Evolutionary conservation across 805 yeast species (phyloP), one percentile per base, ranked within the genome.

Genomic region (Starmerella apis): DNA sequence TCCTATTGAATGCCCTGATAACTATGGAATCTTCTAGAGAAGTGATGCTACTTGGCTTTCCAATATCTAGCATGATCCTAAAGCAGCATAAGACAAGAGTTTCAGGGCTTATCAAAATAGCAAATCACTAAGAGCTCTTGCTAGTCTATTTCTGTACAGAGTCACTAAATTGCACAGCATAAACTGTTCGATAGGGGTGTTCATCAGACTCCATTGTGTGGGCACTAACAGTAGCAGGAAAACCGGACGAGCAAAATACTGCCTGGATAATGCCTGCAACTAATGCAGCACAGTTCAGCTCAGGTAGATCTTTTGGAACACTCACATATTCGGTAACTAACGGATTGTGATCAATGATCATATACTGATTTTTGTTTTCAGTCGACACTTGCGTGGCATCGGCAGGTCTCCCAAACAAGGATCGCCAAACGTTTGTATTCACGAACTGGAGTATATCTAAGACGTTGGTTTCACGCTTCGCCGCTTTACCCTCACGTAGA

Each of bases 201-300:
- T 71, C 75, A 2, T 75, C 81, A 2, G 72, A 65, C 1, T 84
- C 83, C 16, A 80, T 85, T 0, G 81, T 73, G 61, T 86, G 95
- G 1, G 95, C 95, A n/a, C 83, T 77, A 7, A 86, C 95, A 42
- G 69, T 71, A 13, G 90, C 87, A 48, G 74, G 78, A 61, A 85
- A 85, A 55, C 79, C 79, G 1, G 85, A 71, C 4, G 82, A 71
- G 59, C 83, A 92, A 51, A 86, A 68, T 1, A 86, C 79, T 0
- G 94, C 94, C 63, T 86, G 95, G 36, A 86, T 73, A 14, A 86
- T 74, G 0, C 95, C 95, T 0, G 94, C 95, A 1, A 81, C 77
- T 61, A 83, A 84, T 0, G 95, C 88, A 14, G 82, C 80, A 61
- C 92, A 83, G 61, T 83, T 84, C 59, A 86, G 71, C 54, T 79